Percentiles rank a stretch among this genome's conserved stretches.
Conservation (phyloP, 2,329 filamentous ascomycete genomes). For the Aspergillus niger region DNA sequence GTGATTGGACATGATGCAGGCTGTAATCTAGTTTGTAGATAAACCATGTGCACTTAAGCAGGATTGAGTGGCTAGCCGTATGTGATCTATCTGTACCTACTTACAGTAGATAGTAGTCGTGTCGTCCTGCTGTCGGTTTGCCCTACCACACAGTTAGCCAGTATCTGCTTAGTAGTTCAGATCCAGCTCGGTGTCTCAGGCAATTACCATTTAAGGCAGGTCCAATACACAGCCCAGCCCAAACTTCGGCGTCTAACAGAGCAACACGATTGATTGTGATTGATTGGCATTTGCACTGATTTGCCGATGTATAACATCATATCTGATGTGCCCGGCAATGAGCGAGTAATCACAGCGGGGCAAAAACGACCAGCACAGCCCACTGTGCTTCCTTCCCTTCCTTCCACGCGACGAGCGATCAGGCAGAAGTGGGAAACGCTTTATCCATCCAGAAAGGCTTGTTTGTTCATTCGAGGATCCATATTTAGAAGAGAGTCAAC, state of each 20-base stretch:
- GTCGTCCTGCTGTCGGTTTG: background rate
- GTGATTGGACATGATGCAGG: background rate
- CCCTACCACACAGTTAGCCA: background rate
- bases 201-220: background rate
- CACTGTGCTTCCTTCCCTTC: no score
- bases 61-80: background rate
- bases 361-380: no score
- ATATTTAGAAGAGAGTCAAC: background rate
- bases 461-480: background rate
- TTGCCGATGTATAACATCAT: background rate
- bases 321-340: background rate
- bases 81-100: background rate
- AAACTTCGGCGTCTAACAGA: background rate
- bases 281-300: background rate
- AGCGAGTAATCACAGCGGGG: background rate
- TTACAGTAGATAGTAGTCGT: no score
- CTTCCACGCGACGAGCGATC: background rate
- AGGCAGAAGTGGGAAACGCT: background rate
- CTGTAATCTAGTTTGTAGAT: background rate
- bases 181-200: background rate
- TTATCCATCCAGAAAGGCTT: slow-evolving; percentile 5
- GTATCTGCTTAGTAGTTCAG: background rate
- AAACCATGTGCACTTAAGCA: no score
- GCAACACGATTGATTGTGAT: background rate
- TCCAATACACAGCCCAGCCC: background rate